Percentiles rank a stretch among this genome's conserved stretches.
These are phyloP conservation scores for Andrographis paniculata DNA, from an alignment of 305 asterid genomes.

Conservation along the genomic window DNA sequence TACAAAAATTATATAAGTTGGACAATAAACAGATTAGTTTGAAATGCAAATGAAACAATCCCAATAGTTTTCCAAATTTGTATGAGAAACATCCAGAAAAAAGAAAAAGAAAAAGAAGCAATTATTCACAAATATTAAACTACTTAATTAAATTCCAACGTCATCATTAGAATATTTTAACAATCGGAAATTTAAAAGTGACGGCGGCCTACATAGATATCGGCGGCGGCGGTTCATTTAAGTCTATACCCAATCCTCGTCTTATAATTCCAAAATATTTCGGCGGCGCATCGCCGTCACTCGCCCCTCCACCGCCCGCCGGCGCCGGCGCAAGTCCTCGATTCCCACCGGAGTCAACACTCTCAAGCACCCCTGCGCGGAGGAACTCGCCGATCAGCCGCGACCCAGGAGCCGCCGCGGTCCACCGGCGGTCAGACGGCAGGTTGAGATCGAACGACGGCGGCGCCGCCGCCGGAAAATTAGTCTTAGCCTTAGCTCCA, in stretches of 20 bases:
- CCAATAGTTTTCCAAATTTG: too few relatives aligned
- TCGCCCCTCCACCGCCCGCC: conserved; percentile 14
- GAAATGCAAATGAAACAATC: too few relatives aligned
- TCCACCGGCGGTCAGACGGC: conserved; percentile 55
- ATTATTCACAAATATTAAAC: too few relatives aligned
- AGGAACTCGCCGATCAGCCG: conserved; percentile 47
- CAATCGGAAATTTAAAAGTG: too few relatives aligned
- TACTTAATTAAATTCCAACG: too few relatives aligned
- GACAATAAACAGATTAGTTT: too few relatives aligned
- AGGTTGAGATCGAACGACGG: conserved; percentile 62
- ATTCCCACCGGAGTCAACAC: conserved; percentile 16
- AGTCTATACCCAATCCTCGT: conserved; percentile 77
- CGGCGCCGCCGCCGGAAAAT: conserved; percentile 52
- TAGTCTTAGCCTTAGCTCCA: conserved; percentile 86
- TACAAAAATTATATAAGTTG: too few relatives aligned
- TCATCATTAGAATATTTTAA: too few relatives aligned
- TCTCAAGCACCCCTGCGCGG: conserved; percentile 35
- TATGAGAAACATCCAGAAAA: too few relatives aligned
- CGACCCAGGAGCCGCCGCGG: conserved; percentile 36
- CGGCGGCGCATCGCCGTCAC: conserved; percentile 32
- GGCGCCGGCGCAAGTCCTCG: conserved; percentile 17
- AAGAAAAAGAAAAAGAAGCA: too few relatives aligned
- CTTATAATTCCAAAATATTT: conserved; percentile 45
- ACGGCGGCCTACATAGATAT: conserved; percentile 55
- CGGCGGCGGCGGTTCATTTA: conserved; percentile 89